phyloP scores from a whole-genome alignment of 768 basidiomycete genomes.

The Xerocomellus dryophilus region DNA sequence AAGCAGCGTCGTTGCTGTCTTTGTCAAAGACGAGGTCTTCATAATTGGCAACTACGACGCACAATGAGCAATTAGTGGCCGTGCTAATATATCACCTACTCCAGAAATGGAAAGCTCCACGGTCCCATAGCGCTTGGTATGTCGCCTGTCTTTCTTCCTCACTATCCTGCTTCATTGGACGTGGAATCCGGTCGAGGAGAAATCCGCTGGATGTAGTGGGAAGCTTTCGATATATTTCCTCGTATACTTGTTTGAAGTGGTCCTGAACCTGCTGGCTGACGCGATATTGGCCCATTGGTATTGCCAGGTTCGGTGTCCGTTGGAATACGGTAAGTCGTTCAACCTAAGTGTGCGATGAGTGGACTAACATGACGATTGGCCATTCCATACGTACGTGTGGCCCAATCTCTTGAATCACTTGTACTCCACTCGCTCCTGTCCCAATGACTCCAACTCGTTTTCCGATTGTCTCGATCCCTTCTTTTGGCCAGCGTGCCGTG shows the following conservation, averaged over 20 bases:
- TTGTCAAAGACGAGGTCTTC: conserved; percentile 1
- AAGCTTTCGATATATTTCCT: conserved; percentile 6
- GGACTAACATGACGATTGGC: neutral
- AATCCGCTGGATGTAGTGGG: conserved; percentile 1
- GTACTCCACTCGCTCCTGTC: conserved; percentile 16
- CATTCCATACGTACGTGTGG: conserved; percentile 1
- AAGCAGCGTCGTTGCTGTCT: neutral
- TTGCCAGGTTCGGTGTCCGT: conserved; percentile 15
- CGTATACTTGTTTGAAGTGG: conserved; percentile 10
- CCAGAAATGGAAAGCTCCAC: conserved; percentile 11
- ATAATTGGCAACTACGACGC: conserved; percentile 2
- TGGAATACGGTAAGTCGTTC: conserved; percentile 12
- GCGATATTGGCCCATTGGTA: conserved; percentile 11
- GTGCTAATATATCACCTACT: neutral
- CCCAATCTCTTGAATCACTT: conserved; percentile 15
- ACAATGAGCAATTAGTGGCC: neutral
- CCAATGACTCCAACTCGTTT: conserved; percentile 19
- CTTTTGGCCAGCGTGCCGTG: conserved; percentile 13
- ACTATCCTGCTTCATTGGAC: conserved; percentile 6
- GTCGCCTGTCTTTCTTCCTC: conserved; percentile 10
- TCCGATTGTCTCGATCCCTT: conserved; percentile 11
- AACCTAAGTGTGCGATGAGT: conserved; percentile 1
- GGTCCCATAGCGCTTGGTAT: conserved; percentile 9
- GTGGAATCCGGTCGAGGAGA: neutral
- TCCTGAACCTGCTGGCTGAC: conserved; percentile 9